Percentiles rank a stretch among this genome's conserved stretches.
These are phyloP conservation scores for Linum tenue DNA, from an alignment of 345 rosid species.

Conservation along the genomic window DNA sequence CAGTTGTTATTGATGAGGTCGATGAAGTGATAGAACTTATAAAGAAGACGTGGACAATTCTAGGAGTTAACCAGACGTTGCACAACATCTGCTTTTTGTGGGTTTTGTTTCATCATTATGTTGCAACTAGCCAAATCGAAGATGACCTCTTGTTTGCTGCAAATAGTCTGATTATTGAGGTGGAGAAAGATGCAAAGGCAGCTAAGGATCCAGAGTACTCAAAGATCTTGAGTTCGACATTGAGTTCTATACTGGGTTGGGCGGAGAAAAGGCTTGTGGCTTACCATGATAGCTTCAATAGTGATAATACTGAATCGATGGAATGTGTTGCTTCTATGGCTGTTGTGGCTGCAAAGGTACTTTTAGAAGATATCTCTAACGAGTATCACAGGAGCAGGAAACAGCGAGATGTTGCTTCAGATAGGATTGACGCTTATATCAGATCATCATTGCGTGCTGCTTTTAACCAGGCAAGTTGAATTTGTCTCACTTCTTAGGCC, in stretches of 20 bases:
- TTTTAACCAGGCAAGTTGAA: constrained; percentile 16
- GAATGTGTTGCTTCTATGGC: constrained; percentile 7
- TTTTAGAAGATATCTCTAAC: constrained; percentile 6
- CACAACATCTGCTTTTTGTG: constrained; percentile 8
- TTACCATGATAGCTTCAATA: constrained; percentile 7
- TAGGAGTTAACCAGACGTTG: constrained; percentile 7
- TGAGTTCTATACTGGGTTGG: constrained; percentile 4
- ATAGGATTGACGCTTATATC: constrained; percentile 7
- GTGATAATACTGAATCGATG: constrained; percentile 6
- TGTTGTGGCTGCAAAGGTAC: constrained; percentile 2
- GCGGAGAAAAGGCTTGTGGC: constrained; percentile 7
- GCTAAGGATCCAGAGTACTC: constrained; percentile 8
- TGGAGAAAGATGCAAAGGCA: constrained; percentile 8
- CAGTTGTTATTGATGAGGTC: constrained; percentile 4
- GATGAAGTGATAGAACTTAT: constrained; percentile 9
- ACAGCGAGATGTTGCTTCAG: constrained; percentile 15
- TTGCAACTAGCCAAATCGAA: constrained; percentile 6
- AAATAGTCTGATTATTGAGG: constrained; percentile 5
- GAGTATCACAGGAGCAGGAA: constrained; percentile 7
- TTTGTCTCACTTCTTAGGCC: constrained; percentile 1
- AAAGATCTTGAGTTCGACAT: constrained; percentile 5
- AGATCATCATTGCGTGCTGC: constrained; percentile 7
- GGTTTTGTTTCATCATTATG: constrained; percentile 6
- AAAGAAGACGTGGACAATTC: constrained; percentile 6
- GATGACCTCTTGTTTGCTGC: constrained; percentile 9